Evolutionary conservation across 768 basidiomycete genomes (phyloP), one percentile per base, ranked within the genome.

Genomic region (Boletus sp.): DNA sequence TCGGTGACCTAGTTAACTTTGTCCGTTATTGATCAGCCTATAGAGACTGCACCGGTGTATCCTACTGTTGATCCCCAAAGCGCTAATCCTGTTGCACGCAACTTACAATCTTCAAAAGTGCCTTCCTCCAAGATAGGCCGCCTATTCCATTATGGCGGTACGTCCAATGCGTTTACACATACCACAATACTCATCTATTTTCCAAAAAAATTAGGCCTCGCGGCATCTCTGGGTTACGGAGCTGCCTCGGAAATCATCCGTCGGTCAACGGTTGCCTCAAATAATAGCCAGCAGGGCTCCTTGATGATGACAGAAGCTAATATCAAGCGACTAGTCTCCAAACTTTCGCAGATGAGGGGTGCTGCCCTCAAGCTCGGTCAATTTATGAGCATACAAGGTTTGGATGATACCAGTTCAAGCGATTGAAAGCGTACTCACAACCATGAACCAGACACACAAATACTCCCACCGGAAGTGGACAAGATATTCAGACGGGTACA

Each of bases 311-410:
- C 89, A 2, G 94, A 97, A 70, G 87, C 89, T 7, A 98, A 98
- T 67, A 80, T 98, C 54, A 86, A 86, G 50, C 83, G 95, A 2
- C 80, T 99, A 0, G 97, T 98, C 1, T 85, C 86, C 2, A 97
- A 96, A 64, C 78, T 99, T n/a, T 87, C 92, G 0, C 84, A 89
- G 68, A 98, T 99, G 97, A 79, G 95, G 14, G 96, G 96, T 0
- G 97, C 97, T 0, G 97, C 97, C 1, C 78, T 99, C 58, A 98
- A 99, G 73, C 76, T 98, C 2, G 97, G 97, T 0, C 97, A 98
- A 67, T 99, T 98, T 67, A 80, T 98, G 79, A 96, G 94, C 68
- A 98, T 98, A 33, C 97, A 99, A 80, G 94, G 85, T 84, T 18
- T 14, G 71, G 59, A 7, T 40, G 4, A 24, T 46, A 32, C 4